Evolutionary conservation across 2,329 filamentous ascomycete species (phyloP).

Genomic region (Fusarium sp.): DNA sequence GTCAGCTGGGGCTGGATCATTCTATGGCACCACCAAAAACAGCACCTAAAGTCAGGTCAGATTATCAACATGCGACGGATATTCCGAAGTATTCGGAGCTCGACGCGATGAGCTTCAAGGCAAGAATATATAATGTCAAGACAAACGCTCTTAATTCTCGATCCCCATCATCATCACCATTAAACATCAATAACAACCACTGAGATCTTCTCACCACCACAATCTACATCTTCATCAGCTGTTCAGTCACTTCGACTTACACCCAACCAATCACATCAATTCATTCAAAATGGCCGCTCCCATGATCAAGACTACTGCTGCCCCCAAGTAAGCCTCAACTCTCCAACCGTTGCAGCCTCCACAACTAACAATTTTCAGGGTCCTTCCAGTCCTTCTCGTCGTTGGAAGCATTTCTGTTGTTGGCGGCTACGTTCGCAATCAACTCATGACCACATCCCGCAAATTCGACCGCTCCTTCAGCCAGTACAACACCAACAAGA

Average conservation of each 20-base stretch:
- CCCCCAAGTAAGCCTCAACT: constrained; percentile 35
- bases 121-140: constrained; percentile 35
- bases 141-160: not conserved
- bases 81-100: constrained; percentile 15
- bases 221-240: constrained; percentile 4
- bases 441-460: constrained; percentile 39
- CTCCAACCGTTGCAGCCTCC: not conserved
- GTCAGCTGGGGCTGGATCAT: constrained; percentile 33
- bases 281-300: constrained; percentile 40
- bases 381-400: constrained; percentile 42
- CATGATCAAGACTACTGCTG: constrained; percentile 39
- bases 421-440: constrained; percentile 34
- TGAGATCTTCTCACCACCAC: constrained; percentile 27
- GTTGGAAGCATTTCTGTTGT: constrained; percentile 43
- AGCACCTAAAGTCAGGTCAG: constrained; percentile 35
- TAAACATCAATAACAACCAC: constrained; percentile 26
- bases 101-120: not conserved
- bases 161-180: constrained; percentile 29
- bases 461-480: constrained; percentile 46
- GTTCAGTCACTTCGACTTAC: constrained; percentile 23
- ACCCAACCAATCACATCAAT: constrained; percentile 29
- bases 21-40: constrained; percentile 45
- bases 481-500: constrained; percentile 45
- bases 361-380: constrained; percentile 31
- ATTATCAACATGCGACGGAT: constrained; percentile 41